Base-by-base conservation (phyloP, 768 basidiomycete genomes). In the Sporobolomyces phaffii region DNA sequence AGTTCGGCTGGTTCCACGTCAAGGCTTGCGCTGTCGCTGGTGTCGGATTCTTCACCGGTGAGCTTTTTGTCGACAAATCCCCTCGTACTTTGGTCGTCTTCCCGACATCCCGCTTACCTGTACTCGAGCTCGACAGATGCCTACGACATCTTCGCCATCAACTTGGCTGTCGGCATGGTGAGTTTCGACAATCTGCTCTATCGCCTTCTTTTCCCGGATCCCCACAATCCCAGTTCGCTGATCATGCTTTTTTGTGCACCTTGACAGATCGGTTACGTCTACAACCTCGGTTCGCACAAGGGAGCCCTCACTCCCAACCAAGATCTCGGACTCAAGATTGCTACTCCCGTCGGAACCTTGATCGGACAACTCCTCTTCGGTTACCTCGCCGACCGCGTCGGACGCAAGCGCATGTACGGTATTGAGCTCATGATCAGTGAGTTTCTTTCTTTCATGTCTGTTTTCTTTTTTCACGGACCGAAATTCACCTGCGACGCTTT, bases 21-120 rank as follows among this genome's bases (percentile, higher is more conserved):
- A 91, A 90, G 77, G 77, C 81, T 70, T 84, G 62, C 83, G 83
- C 43, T 80, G 79, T 81, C 44, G 69, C 89, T 3, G 89, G 91
- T 73, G 87, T 87, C 14, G 91, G 91, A 31, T 92, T 93, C 82
- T 93, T 91, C 81, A 91, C 91, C 53, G 90, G 89, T 79, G 85
- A 86, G 83, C 85, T 71, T 73, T 83, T 77, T 1, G 11, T 41
- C 6, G 6, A 17, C 24, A n/a, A 9, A 18, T 26, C 44, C 18
- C 22, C 13, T 38, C 10, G 31, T 3, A 29, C 47, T 53, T 10
- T 52, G 57, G 72, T 68, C 65, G 13, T 68, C 63, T 40, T 70
- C 70, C 38, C 45, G 34, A 20, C 44, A 2, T 44, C 36, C 38
- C 15, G 40, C 45, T 51, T 29, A 44, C 29, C 73, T 63, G 69